Base-by-base conservation (phyloP, 305 asterid species). In the Vinca major region DNA sequence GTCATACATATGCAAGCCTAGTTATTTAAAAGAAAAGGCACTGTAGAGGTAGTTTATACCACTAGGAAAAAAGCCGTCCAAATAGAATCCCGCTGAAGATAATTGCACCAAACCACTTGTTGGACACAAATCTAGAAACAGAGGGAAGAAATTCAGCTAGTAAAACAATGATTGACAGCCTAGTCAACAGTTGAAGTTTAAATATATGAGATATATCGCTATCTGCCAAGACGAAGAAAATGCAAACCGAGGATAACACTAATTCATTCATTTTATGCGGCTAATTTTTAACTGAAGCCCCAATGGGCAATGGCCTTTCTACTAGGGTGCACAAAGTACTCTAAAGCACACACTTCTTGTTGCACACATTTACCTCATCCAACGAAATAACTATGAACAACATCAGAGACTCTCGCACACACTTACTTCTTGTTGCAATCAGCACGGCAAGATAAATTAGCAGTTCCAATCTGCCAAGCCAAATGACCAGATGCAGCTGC, bases 41-140 rank as follows among this genome's bases (percentile, higher is more conserved):
- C 14, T 47, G 58, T 44, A 12, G 56, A 69, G 10, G 19, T 45
- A 56, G 57, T 14, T 8, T 33, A 21, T 63, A 71, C 75, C 70
- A 12, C 68, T 47, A 74, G 10, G 89, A 76, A 37, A 78, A 67
- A 64, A 92, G 79, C 72, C 84, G 84, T 73, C 98, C 98, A 55
- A 73, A 80, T 3, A 92, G 75, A 73, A 88, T 79, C 67, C 95
- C 96, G 20, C 95, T 63, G 83, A 86, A 88, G 76, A 92, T 72
- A 66, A 88, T 78, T 33, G 90, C 95, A 37, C 97, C 98, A 81
- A 92, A 92, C 98, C 96, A 92, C 84, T 90, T 88, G 74, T 90
- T 90, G 85, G 98, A 90, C 57, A 87, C 89, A 78, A 92, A 92
- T 74, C 96, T 92, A 79, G 55, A 51, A 57, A 71, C 41, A 71